Evolutionary conservation across 192 early-diverging fungal species (phyloP).

Genomic region (Coemansia sp.): DNA sequence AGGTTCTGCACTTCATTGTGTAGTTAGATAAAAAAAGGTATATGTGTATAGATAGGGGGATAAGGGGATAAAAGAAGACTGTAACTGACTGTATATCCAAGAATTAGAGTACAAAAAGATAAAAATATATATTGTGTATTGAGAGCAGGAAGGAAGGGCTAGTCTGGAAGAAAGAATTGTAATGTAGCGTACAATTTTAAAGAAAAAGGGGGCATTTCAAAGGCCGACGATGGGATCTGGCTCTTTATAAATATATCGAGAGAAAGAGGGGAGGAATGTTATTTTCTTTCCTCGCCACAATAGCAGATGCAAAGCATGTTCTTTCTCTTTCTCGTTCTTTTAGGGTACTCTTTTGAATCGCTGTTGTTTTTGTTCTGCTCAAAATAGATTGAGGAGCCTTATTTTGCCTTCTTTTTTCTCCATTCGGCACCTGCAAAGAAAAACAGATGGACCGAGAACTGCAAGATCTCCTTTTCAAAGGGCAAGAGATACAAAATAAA

Average conservation of each 20-base stretch:
- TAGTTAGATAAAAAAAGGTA: not conserved
- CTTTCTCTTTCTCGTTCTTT: too few species aligned
- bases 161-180: not conserved
- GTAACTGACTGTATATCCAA: not conserved
- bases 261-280: too few species aligned
- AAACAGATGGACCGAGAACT: too few species aligned
- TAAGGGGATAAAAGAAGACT: not conserved
- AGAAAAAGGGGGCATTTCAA: not conserved
- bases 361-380: too few species aligned
- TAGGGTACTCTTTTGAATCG: too few species aligned
- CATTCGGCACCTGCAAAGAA: too few species aligned
- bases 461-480: not conserved
- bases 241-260: not conserved
- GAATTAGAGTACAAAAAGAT: not conserved
- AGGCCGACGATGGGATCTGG: slow-evolving; percentile 3
- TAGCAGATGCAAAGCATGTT: too few species aligned
- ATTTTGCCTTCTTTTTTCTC: too few species aligned
- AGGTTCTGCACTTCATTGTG: slow-evolving; percentile 54
- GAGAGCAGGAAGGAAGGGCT: not conserved
- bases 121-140: slow-evolving; percentile 9
- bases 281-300: too few species aligned
- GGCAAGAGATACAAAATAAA: not conserved
- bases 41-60: not conserved
- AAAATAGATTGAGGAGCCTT: too few species aligned
- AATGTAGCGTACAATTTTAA: not conserved